Conservation (phyloP, 225 moss, liverwort and hornwort species). For the Ulota crispa region DNA sequence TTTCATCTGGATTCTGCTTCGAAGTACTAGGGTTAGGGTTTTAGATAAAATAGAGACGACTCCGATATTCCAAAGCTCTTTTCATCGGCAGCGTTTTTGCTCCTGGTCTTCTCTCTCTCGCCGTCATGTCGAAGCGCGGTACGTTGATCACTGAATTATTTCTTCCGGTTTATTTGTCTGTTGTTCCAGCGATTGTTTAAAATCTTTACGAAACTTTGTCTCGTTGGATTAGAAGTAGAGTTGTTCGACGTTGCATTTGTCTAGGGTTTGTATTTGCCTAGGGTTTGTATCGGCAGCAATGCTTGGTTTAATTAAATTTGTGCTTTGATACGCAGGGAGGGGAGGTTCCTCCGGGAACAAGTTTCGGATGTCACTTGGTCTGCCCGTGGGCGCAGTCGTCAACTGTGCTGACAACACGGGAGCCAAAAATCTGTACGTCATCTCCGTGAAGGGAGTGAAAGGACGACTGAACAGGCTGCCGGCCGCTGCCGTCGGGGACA, state of each 20-base stretch:
- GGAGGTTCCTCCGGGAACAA: slow-evolving; percentile 84
- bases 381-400: slow-evolving; percentile 58
- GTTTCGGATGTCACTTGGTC: slow-evolving; percentile 65
- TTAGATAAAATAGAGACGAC: background rate
- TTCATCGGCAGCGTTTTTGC: background rate
- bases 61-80: accelerated
- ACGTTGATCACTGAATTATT: background rate
- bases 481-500: slow-evolving; percentile 74
- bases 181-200: background rate
- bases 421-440: slow-evolving; percentile 69
- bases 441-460: slow-evolving; percentile 73
- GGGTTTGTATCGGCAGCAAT: background rate
- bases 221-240: background rate
- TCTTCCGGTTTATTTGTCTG: background rate
- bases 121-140: slow-evolving; percentile 48
- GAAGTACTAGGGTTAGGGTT: background rate
- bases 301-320: background rate
- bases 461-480: slow-evolving; percentile 77
- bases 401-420: slow-evolving; percentile 70
- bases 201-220: background rate
- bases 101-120: background rate
- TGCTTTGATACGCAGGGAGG: slow-evolving; percentile 34
- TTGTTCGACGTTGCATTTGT: background rate
- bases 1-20: too few relatives aligned
- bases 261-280: background rate